Percentiles rank a stretch among this genome's conserved stretches.
Conservation (phyloP, 805 yeast species). For the Zygotorulaspora chibaensis region DNA sequence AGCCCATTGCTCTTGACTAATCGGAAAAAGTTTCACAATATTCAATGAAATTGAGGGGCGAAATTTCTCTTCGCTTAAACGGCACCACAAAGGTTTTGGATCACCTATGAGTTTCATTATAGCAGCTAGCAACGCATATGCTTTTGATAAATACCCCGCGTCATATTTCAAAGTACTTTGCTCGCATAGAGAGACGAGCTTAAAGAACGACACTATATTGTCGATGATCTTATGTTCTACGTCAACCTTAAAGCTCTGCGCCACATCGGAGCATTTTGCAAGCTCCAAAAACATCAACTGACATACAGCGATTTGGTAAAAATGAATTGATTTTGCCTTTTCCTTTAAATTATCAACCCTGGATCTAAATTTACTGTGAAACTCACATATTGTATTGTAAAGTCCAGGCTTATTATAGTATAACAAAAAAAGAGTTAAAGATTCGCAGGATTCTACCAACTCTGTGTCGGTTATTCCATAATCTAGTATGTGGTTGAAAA, state of each 20-base stretch:
- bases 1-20: slow-evolving; percentile 19
- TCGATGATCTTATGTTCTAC: slow-evolving; percentile 22
- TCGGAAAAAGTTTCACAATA: slow-evolving; percentile 22
- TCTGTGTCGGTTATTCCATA: slow-evolving; percentile 29
- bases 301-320: slow-evolving; percentile 29
- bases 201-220: slow-evolving; percentile 28
- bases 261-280: slow-evolving; percentile 19
- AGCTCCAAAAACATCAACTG: slow-evolving; percentile 29
- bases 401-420: slow-evolving; percentile 20
- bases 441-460: slow-evolving; percentile 14
- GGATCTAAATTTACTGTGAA: slow-evolving; percentile 27
- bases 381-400: slow-evolving; percentile 18
- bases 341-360: slow-evolving; percentile 21
- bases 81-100: slow-evolving; percentile 21
- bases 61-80: slow-evolving; percentile 13
- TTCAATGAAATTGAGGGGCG: slow-evolving; percentile 17
- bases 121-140: slow-evolving; percentile 21
- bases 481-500: slow-evolving; percentile 23
- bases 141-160: slow-evolving; percentile 12
- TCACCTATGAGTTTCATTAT: slow-evolving; percentile 11
- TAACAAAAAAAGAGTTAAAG: slow-evolving; percentile 20
- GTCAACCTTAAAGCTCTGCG: slow-evolving; percentile 12
- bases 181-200: slow-evolving; percentile 21
- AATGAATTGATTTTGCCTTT: slow-evolving; percentile 33
- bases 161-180: slow-evolving; percentile 3